These are phyloP conservation scores for Circinella minor DNA, from an alignment of 371 early-diverging fungal genomes.

Conservation along the genomic window DNA sequence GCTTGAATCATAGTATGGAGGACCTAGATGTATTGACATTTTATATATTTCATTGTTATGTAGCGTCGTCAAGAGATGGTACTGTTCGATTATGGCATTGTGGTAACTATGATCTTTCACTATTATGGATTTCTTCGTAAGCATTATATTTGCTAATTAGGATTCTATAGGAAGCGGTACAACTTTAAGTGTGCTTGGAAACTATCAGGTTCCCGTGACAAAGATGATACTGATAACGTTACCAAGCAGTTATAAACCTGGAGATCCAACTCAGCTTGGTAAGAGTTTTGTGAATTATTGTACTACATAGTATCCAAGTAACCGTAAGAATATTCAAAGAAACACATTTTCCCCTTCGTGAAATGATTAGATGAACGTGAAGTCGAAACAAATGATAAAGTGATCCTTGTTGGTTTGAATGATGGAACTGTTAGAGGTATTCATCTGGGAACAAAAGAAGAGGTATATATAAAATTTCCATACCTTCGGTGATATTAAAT, in stretches of 20 bases:
- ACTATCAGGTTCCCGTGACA: constrained; percentile 37
- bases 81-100: constrained; percentile 63
- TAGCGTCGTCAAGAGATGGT: constrained; percentile 64
- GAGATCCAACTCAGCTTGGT: constrained; percentile 24
- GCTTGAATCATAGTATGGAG: too few species aligned
- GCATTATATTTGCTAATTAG: too few species aligned
- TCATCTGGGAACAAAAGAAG: constrained; percentile 58
- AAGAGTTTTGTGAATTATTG: neutral
- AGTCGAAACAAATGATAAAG: constrained; percentile 54
- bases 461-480: constrained; percentile 29
- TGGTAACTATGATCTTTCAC: constrained; percentile 29
- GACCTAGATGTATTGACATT: neutral
- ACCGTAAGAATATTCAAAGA: too few species aligned
- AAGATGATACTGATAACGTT: constrained; percentile 35
- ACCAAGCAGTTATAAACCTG: constrained; percentile 28
- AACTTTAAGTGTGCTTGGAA: constrained; percentile 45
- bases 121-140: too few species aligned
- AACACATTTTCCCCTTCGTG: too few species aligned
- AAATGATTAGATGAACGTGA: constrained; percentile 48
- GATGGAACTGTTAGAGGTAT: constrained; percentile 53
- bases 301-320: too few species aligned
- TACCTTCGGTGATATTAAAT: too few species aligned
- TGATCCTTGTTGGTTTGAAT: constrained; percentile 51
- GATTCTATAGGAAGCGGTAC: constrained; percentile 31
- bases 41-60: neutral